Evolutionary conservation across 1,139 yeast species (phyloP).

Genomic region (Blastobotrys capitulatus): DNA sequence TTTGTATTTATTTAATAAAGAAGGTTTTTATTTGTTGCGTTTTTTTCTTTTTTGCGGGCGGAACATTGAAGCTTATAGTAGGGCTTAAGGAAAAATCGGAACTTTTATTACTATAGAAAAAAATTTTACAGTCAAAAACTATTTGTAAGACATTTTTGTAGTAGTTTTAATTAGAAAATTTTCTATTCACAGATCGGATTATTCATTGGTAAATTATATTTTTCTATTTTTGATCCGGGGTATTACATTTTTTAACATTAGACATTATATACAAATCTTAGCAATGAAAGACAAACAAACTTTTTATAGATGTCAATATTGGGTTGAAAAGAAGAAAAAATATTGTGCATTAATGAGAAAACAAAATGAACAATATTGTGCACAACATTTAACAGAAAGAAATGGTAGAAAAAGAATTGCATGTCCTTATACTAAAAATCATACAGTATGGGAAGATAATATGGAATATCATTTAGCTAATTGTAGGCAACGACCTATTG

Average conservation of each 20-base stretch:
- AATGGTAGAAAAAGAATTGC: slow-evolving; percentile 47
- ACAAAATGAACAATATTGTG: slow-evolving; percentile 48
- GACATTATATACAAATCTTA: too few species aligned
- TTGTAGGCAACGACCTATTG: slow-evolving; percentile 46
- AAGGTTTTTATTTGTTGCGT: too few species aligned
- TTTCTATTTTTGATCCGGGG: not conserved
- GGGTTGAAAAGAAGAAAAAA: slow-evolving; percentile 26
- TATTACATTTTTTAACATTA: not conserved
- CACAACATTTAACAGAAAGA: slow-evolving; percentile 44
- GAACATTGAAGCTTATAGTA: too few species aligned
- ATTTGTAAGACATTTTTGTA: too few species aligned
- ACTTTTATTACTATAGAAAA: too few species aligned
- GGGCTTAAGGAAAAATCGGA: too few species aligned
- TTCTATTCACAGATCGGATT: not conserved
- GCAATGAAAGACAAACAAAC: not conserved
- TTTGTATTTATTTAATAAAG: too few species aligned
- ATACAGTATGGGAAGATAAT: slow-evolving; percentile 61
- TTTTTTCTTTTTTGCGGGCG: too few species aligned
- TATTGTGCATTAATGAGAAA: slow-evolving; percentile 60
- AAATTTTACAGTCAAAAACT: too few species aligned
- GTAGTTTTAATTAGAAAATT: too few species aligned
- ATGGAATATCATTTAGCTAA: slow-evolving; percentile 52
- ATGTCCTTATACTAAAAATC: slow-evolving; percentile 75
- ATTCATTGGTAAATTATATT: not conserved
- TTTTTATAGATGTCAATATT: slow-evolving; percentile 10